These are phyloP conservation scores for Diversispora epigaea DNA, from an alignment of 192 early-diverging fungal species.

Conservation along the genomic window DNA sequence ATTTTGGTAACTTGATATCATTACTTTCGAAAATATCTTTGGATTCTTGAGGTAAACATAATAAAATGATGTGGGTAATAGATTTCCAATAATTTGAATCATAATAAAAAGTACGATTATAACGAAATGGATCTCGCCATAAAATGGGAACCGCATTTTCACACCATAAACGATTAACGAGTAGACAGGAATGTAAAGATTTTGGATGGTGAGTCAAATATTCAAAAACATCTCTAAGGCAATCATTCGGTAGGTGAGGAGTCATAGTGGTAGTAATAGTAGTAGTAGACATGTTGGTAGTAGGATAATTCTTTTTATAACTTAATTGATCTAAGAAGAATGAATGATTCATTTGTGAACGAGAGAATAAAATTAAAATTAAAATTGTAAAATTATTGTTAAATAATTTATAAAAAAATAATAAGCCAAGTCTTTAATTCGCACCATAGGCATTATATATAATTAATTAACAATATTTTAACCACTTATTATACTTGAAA, in stretches of 20 bases:
- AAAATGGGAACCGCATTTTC: not conserved
- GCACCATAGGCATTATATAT: too few species aligned
- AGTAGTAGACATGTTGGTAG: too few species aligned
- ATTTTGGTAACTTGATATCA: not conserved
- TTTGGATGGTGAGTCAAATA: not conserved
- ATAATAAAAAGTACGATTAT: not conserved
- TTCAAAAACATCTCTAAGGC: conserved; percentile 7
- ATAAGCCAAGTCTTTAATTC: too few species aligned
- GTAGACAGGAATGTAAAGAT: conserved; percentile 2
- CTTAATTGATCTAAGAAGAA: too few species aligned
- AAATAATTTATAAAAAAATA: too few species aligned
- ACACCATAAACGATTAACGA: conserved; percentile 10
- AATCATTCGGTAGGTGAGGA: not conserved
- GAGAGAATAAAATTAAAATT: too few species aligned
- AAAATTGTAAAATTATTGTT: too few species aligned
- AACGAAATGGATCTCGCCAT: conserved; percentile 2
- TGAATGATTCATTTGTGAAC: too few species aligned
- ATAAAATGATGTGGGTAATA: not conserved
- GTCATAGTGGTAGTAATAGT: too few species aligned
- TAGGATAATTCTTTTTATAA: too few species aligned
- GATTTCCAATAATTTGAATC: not conserved
- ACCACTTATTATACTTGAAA: too few species aligned
- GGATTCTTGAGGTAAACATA: not conserved
- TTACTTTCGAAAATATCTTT: not conserved
- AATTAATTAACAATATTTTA: too few species aligned